Evolutionary conservation across 805 yeast genomes (phyloP).

Genomic region (Metschnikowia lochheadii): DNA sequence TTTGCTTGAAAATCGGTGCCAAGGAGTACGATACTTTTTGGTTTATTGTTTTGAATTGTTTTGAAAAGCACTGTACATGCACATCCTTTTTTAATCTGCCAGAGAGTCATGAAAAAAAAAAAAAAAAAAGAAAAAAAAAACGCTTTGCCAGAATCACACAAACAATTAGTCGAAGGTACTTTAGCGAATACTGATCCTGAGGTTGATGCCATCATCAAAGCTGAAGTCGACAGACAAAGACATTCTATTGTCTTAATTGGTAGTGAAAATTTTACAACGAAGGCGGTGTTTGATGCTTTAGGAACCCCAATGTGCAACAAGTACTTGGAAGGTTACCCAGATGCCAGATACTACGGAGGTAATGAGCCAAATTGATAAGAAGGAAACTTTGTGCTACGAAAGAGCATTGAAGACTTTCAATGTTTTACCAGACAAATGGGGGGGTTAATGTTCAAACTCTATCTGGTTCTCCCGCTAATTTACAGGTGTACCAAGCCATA

Average conservation of each 20-base stretch:
- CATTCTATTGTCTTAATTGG: conserved; percentile 93
- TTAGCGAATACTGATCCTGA: conserved; percentile 74
- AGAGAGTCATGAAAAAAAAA: too few species aligned
- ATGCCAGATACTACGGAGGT: conserved; percentile 98
- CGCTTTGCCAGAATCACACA: conserved; percentile 47
- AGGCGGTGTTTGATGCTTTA: conserved; percentile 91
- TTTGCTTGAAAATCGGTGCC: too few species aligned
- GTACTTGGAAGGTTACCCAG: conserved; percentile 99
- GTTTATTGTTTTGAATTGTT: too few species aligned
- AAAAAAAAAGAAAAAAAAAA: too few species aligned
- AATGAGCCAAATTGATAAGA: conserved; percentile 94
- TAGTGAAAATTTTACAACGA: conserved; percentile 94
- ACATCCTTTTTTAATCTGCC: too few species aligned
- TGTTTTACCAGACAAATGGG: conserved; percentile 83
- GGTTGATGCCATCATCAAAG: conserved; percentile 64
- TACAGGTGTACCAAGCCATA: conserved; percentile 93
- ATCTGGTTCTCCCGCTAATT: conserved; percentile 97
- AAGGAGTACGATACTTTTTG: too few species aligned
- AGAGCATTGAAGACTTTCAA: conserved; percentile 91
- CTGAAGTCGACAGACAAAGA: conserved; percentile 87
- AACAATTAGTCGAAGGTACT: conserved; percentile 54
- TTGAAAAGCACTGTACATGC: too few species aligned
- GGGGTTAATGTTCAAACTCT: conserved; percentile 95
- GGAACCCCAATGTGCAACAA: conserved; percentile 98
- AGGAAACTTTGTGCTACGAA: conserved; percentile 87